phyloP scores from a whole-genome alignment of 192 early-diverging fungal genomes.

The Paraglomus brasilianum region DNA sequence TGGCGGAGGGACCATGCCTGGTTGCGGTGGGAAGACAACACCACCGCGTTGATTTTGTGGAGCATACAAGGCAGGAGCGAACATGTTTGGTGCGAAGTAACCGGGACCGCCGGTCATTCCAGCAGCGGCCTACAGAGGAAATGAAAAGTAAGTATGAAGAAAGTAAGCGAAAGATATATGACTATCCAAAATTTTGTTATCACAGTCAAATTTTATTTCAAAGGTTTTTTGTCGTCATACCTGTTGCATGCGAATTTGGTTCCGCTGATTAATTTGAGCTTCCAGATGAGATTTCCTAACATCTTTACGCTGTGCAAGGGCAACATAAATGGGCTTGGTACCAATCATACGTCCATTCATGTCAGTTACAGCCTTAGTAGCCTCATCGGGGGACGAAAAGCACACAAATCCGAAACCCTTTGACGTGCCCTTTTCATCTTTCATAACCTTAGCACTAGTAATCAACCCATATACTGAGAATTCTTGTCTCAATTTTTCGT shows the following conservation, averaged over 20 bases:
- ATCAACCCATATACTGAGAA: constrained; percentile 95
- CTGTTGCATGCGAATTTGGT: constrained; percentile 76
- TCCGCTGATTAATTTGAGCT: constrained; percentile 91
- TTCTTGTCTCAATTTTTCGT: constrained; percentile 94
- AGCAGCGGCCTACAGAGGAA: constrained; percentile 5
- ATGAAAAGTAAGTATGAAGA: neutral
- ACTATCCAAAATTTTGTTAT: neutral
- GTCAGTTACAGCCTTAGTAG: constrained; percentile 96
- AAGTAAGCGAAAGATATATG: neutral
- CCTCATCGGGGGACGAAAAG: constrained; percentile 98
- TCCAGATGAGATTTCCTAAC: constrained; percentile 94
- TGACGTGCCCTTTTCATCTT: constrained; percentile 83
- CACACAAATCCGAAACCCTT: constrained; percentile 99
- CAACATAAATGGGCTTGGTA: constrained; percentile 97
- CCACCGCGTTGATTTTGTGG: constrained; percentile 43
- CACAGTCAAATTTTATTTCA: too few relatives aligned
- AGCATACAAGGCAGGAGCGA: constrained; percentile 43
- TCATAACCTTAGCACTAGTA: constrained; percentile 97
- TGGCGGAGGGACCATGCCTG: constrained; percentile 34
- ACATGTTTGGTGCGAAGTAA: constrained; percentile 50
- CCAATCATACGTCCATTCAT: constrained; percentile 97
- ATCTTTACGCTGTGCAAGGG: constrained; percentile 97
- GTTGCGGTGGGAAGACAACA: constrained; percentile 44
- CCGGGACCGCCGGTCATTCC: constrained; percentile 41
- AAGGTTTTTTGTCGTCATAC: constrained; percentile 14